Base-by-base conservation (phyloP, 495 filamentous ascomycete genomes). In the Xylaria sp. region DNA sequence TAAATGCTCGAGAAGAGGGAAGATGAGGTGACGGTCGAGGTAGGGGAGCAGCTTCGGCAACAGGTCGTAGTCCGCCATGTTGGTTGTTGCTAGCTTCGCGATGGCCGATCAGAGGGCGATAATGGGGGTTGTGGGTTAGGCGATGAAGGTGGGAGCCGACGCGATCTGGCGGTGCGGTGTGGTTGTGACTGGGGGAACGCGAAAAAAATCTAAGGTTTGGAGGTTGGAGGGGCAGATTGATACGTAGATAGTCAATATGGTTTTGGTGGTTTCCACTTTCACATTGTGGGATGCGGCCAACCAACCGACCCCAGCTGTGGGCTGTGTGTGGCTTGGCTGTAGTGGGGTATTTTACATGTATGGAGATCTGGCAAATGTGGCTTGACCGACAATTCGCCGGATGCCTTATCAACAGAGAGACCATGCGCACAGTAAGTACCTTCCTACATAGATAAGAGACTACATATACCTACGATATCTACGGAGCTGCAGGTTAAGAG, bases 1-100 rank as follows among this genome's bases (percentile, higher is more conserved):
- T 31, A 84, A 78, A 85, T 96, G 97, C 84, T 97, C 92, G 77
- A 98, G 91, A 52, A 98, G 88, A 61, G 94, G 95, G 84, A 96
- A 98, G 77, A 97, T 91, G 72, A 98, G 85, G 83, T 99, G 96
- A 65, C 97, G 92, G 86, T 98, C 97, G 82, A 99, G 93, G 80
- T 97, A 90, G 59, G 91, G 90, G 76, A 97, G 91, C 75, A 99
- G 84, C 81, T 96, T 95, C 74, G 92, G 93, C 61, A 98, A 85
- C 57, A 98, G 78, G 83, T 97, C 92, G 85, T 97, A 84, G 83
- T 91, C 88, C 73, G 92, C 90, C 92, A 94, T 95, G 76, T 76
- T 86, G 69, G 19, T 1, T 57, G n/a, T 15, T 64, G 29, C 19
- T 70, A 40, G 68, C 48, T 65, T 48, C 6, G n/a, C 37, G 50